phyloP scores from a whole-genome alignment of 2,329 filamentous ascomycete genomes.

The Pleoardoris graminearum region DNA sequence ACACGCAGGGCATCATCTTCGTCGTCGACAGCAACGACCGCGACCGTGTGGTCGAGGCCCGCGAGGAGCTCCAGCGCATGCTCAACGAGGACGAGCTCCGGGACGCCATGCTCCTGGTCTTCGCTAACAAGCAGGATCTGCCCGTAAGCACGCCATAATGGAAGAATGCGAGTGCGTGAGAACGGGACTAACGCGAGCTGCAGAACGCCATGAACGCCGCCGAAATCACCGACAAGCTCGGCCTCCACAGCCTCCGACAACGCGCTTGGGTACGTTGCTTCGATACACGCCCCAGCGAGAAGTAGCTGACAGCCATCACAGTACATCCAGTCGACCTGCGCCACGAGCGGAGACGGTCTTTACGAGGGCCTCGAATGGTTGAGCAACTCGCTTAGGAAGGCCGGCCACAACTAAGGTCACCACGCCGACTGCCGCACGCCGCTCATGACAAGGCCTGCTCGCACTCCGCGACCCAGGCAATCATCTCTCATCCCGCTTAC shows the following conservation, averaged over 20 bases:
- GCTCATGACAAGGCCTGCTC: conserved; percentile 28
- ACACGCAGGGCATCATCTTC: conserved; percentile 97
- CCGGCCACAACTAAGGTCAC: conserved; percentile 51
- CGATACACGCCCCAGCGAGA: conserved; percentile 33
- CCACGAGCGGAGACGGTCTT: conserved; percentile 97
- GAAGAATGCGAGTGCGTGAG: neutral
- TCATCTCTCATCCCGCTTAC: conserved; percentile 24
- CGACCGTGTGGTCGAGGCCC: conserved; percentile 87
- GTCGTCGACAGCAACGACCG: conserved; percentile 96
- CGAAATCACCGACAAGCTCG: conserved; percentile 99
- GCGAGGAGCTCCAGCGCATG: conserved; percentile 92
- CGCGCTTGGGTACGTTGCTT: conserved; percentile 86
- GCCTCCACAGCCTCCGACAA: conserved; percentile 97
- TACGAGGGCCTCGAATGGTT: conserved; percentile 88
- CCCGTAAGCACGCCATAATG: conserved; percentile 61
- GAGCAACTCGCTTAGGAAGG: conserved; percentile 59
- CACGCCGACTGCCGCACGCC: conserved; percentile 25
- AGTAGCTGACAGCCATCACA: conserved; percentile 35
- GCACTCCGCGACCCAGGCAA: conserved; percentile 9
- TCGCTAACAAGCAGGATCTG: conserved; percentile 99
- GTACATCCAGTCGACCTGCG: conserved; percentile 99
- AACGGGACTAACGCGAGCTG: conserved; percentile 18
- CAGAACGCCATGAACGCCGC: conserved; percentile 99
- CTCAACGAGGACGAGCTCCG: conserved; percentile 98
- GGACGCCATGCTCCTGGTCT: conserved; percentile 89